Base-by-base conservation (phyloP, 768 basidiomycete species). In the Dendrothele bispora region DNA sequence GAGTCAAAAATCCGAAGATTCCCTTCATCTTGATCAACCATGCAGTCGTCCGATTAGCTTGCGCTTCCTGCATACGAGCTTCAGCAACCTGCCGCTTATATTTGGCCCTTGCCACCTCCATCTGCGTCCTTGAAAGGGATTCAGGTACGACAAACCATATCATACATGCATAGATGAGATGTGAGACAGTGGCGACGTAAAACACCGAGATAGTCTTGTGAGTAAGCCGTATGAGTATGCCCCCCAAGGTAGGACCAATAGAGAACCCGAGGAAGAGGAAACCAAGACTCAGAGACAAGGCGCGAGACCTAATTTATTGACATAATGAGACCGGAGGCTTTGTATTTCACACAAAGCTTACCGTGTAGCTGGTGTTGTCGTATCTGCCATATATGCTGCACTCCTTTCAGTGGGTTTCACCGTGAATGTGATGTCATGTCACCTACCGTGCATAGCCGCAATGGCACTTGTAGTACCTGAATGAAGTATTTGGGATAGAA, bases 191-290 rank as follows among this genome's bases (percentile, higher is more conserved):
- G 7, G 85, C 78, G 38, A 83, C 55, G 62, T 89, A 94, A 71
- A 94, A 94, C 15, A 89, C 82, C 1, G 80, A 79, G 17, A 89
- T 62, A 8, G 78, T 56, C 14, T 69, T 65, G 5, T 74, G 76
- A 1, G 84, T 87, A 20, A 64, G 55, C 28, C 68, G 76, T 58
- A 93, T 80, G 32, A 91, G 59, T 28, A 88, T 49, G 42, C 80
- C 75, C 12, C 91, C 89, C 0, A 93, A 48, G 3, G 81, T 74
- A 24, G 48, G 48, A 26, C 93, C 93, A 17, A 88, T 25, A 1
- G 84, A 85, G 59, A 88, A 74, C n/a, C 93, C 93, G 7, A 69
- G 59, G 64, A 88, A 91, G 37, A 84, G 50, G 3, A 90, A 69
- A 1, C 93, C 93, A 2, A 82, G 65, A 36, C 71, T 68, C 26